Conservation (phyloP, 139 green algal genomes). For the Chlorella sp. region DNA sequence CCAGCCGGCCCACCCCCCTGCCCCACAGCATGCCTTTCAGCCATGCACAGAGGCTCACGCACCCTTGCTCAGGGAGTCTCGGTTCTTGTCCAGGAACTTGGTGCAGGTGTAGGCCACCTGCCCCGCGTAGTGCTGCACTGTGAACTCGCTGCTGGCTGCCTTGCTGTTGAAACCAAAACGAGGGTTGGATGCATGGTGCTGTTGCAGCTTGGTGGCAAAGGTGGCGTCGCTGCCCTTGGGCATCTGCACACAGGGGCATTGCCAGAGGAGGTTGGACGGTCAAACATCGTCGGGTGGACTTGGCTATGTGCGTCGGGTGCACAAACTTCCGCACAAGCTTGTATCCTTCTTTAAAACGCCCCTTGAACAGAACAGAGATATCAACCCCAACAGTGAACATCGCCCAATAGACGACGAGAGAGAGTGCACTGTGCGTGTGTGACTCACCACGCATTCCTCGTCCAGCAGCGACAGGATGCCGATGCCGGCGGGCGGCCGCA, state of each 20-base stretch:
- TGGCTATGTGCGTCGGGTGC: too few relatives aligned
- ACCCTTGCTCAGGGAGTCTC: slow-evolving; percentile 63
- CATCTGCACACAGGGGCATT: background rate
- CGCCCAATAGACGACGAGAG: too few relatives aligned
- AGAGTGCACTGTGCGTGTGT: background rate
- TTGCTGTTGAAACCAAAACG: slow-evolving; percentile 64
- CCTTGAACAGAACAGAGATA: too few relatives aligned
- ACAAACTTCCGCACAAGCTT: background rate
- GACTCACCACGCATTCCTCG: slow-evolving; percentile 77
- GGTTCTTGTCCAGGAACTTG: slow-evolving; percentile 89
- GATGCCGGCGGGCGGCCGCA: slow-evolving; percentile 61
- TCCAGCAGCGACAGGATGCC: slow-evolving; percentile 93
- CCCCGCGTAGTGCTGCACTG: slow-evolving; percentile 81
- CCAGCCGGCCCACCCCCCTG: background rate
- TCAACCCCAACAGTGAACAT: too few relatives aligned
- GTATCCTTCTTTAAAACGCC: too few relatives aligned
- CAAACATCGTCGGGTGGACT: background rate
- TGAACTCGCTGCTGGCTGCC: slow-evolving; percentile 63
- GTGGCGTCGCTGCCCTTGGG: slow-evolving; percentile 55
- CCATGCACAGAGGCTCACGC: background rate
- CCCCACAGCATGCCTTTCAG: too few relatives aligned
- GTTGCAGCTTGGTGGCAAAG: slow-evolving; percentile 56
- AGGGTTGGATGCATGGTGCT: slow-evolving; percentile 50
- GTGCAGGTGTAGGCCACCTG: slow-evolving; percentile 66
- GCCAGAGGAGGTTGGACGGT: background rate